Conservation (phyloP, 495 filamentous ascomycete genomes). For the Penicillium antarcticum region DNA sequence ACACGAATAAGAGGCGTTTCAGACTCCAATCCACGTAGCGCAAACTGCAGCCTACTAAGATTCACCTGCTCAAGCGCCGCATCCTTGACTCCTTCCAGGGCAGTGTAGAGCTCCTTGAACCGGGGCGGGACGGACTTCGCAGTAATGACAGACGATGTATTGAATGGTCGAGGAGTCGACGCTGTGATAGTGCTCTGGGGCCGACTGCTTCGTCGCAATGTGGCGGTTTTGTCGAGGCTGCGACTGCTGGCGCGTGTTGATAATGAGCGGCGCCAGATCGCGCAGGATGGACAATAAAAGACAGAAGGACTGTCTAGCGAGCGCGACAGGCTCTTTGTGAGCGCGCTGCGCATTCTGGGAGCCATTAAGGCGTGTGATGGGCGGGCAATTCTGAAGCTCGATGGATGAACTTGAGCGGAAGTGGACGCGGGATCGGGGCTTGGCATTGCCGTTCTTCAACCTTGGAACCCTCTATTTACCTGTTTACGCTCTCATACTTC, state of each 20-base stretch:
- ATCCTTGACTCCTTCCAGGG: slow-evolving; percentile 59
- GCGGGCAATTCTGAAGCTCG: neutral
- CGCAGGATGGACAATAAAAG: slow-evolving; percentile 40
- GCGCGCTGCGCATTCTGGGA: slow-evolving; percentile 37
- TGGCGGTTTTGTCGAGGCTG: slow-evolving; percentile 6
- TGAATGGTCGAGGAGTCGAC: slow-evolving; percentile 9
- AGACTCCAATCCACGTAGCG: slow-evolving; percentile 71
- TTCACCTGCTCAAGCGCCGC: slow-evolving; percentile 64
- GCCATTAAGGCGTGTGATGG: slow-evolving; percentile 30
- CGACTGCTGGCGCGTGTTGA: slow-evolving; percentile 26
- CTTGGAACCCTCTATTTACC: neutral
- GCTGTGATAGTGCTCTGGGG: slow-evolving; percentile 1
- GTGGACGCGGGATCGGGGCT: slow-evolving; percentile 19
- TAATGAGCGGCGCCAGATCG: slow-evolving; percentile 31
- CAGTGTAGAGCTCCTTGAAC: slow-evolving; percentile 54
- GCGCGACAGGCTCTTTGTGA: slow-evolving; percentile 35
- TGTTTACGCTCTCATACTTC: too few relatives aligned
- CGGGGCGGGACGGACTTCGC: slow-evolving; percentile 34
- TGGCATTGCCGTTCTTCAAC: slow-evolving; percentile 11
- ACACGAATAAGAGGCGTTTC: slow-evolving; percentile 64
- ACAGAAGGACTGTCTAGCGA: slow-evolving; percentile 18
- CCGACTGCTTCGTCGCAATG: slow-evolving; percentile 6
- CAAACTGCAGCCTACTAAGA: slow-evolving; percentile 74
- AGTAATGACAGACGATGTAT: slow-evolving; percentile 26
- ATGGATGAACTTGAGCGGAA: slow-evolving; percentile 15